Conservation (phyloP, 169 alveolate genomes). For the Eimeria maxima region DNA sequence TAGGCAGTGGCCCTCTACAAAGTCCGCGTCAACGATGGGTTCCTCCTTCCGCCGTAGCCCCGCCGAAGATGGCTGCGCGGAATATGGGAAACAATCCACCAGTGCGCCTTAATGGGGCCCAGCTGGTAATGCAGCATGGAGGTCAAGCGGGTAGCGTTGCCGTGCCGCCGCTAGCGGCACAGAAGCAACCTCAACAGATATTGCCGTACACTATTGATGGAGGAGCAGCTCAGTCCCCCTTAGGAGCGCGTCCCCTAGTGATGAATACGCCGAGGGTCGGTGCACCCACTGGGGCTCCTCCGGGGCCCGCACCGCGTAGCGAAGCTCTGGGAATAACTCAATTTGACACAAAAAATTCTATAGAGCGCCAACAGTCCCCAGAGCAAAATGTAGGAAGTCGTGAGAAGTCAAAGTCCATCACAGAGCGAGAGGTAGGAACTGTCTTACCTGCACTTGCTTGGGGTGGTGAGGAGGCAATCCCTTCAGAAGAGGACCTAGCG, state of each 20-base stretch:
- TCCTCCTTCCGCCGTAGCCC: constrained; percentile 36
- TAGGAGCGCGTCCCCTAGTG: constrained; percentile 25
- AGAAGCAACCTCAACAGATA: constrained; percentile 46
- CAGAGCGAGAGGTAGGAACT: constrained; percentile 71
- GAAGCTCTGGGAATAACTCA: background rate
- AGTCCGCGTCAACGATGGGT: constrained; percentile 54
- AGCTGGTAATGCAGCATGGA: constrained; percentile 70
- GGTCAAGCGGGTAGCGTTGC: constrained; percentile 56
- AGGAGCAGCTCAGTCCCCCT: constrained; percentile 57
- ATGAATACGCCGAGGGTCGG: constrained; percentile 22
- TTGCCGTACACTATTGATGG: constrained; percentile 72
- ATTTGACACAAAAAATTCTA: background rate
- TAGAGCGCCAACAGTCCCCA: background rate
- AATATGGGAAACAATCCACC: background rate
- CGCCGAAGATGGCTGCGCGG: constrained; percentile 1
- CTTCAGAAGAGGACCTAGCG: constrained; percentile 73
- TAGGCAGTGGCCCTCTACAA: background rate
- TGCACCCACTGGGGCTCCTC: background rate
- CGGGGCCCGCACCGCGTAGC: background rate
- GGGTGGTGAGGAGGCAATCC: constrained; percentile 68
- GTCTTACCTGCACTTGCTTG: constrained; percentile 65
- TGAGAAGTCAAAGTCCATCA: constrained; percentile 69
- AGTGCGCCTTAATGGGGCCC: constrained; percentile 70
- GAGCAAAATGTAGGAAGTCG: constrained; percentile 15
- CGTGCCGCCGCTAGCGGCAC: constrained; percentile 16